phyloP scores from a whole-genome alignment of 2,329 filamentous ascomycete species.

The Pseudonectria foliicola region DNA sequence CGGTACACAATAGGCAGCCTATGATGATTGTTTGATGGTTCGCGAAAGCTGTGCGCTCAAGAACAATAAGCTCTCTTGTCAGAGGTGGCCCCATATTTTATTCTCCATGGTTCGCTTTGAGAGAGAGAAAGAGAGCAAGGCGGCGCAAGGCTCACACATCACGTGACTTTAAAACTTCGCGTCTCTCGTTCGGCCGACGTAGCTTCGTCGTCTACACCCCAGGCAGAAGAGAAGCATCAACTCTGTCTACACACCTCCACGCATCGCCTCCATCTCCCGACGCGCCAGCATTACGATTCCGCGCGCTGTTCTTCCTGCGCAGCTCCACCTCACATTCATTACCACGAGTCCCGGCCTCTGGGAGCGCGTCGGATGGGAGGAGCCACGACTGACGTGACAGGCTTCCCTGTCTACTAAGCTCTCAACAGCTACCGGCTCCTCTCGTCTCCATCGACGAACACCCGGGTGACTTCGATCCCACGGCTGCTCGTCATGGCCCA shows the following conservation, averaged over 20 bases:
- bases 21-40: too few relatives aligned
- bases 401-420: slow-evolving; percentile 42
- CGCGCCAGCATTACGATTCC: slow-evolving; percentile 7
- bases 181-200: slow-evolving; percentile 22
- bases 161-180: slow-evolving; percentile 40
- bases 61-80: too few relatives aligned
- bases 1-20: too few relatives aligned
- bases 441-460: slow-evolving; percentile 5
- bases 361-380: slow-evolving; percentile 40
- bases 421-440: slow-evolving; percentile 9
- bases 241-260: slow-evolving; percentile 18
- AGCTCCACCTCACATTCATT: slow-evolving; percentile 6
- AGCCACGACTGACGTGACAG: slow-evolving; percentile 37
- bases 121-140: too few relatives aligned
- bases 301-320: slow-evolving; percentile 5
- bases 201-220: slow-evolving; percentile 25
- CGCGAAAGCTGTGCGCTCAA: too few relatives aligned
- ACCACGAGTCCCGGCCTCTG: slow-evolving; percentile 12
- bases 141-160: slow-evolving; percentile 15
- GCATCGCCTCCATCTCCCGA: slow-evolving; percentile 16
- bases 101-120: too few relatives aligned
- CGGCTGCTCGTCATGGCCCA: slow-evolving; percentile 45
- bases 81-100: too few relatives aligned
- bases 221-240: slow-evolving; percentile 17
- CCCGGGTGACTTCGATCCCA: slow-evolving; percentile 4